A percentile compares a stretch with the other conserved stretches of the same genome.
Evolutionary conservation across 129 eudicot species (phyloP).

Genomic region (sunflower (Helianthus annuus)): HanXRQr2.0-SUNRISE NC_035438.2:18624509-18625008

Average conservation of each 20-base stretch:
- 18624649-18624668: constrained; percentile 28
- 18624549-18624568: constrained; percentile 36
- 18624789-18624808: too few relatives aligned
- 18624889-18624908: too few relatives aligned
- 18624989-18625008: too few relatives aligned
- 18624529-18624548: constrained; percentile 48
- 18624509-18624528: constrained; percentile 32
- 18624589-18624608: constrained; percentile 38
- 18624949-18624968: too few relatives aligned
- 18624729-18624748: constrained; percentile 41
- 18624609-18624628: constrained; percentile 39
- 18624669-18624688: constrained; percentile 32
- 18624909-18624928: too few relatives aligned
- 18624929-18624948: too few relatives aligned
- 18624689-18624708: constrained; percentile 43
- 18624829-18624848: too few relatives aligned
- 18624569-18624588: constrained; percentile 47
- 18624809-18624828: not conserved
- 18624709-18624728: constrained; percentile 36
- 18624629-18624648: constrained; percentile 24
- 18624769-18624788: too few relatives aligned
- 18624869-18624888: too few relatives aligned
- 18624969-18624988: too few relatives aligned
- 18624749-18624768: not conserved
- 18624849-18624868: too few relatives aligned